Evolutionary conservation across 2,329 filamentous ascomycete species (phyloP), one percentile per base, ranked within the genome.

Genomic region (Alternaria atra): DNA sequence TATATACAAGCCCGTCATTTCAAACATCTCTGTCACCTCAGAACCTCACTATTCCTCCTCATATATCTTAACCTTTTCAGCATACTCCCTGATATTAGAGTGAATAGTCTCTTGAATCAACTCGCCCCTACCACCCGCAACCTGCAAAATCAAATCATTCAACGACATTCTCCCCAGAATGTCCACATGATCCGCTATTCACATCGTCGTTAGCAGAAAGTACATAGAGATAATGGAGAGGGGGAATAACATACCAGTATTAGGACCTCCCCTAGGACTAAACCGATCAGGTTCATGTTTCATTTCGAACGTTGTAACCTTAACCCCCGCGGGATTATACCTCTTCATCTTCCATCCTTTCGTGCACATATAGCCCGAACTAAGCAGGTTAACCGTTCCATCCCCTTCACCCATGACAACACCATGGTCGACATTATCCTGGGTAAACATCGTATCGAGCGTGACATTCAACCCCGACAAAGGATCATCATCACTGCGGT

Each of bases 331-430:
- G 0, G 95, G 95, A 73, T 99, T 99, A 77, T 96, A 99, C 35
- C 95, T 87, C 79, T 93, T 93, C 79, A 97, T 91, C 59, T 90
- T 89, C 95, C 95, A 99, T 3, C 95, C 95, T 71, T 90, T 93
- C 69, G 93, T 91, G 78, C 95, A 99, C 95, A 99, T 98, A 77
- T 98, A 99, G 2, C 94, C 95, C 1, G 89, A 88, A 69, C 91
- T 96, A 10, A 99, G 81, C n/a, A 99, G 80, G 66, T 94, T 97
- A 42, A 99, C 95, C 0, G 95, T 99, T 1, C 95, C 95, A 70
- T 99, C 95, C 4, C 95, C 95, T 78, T 98, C 95, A 37, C 94
- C 94, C 85, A 97, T 90, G 34, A 97, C 85, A n/a, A 99, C 93
- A 25, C 95, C 95, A 67, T 91, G 95, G 75, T 99, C 94, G 5